Evolutionary conservation across 345 rosid species (phyloP).

Genomic region (Murraya paniculata): DNA sequence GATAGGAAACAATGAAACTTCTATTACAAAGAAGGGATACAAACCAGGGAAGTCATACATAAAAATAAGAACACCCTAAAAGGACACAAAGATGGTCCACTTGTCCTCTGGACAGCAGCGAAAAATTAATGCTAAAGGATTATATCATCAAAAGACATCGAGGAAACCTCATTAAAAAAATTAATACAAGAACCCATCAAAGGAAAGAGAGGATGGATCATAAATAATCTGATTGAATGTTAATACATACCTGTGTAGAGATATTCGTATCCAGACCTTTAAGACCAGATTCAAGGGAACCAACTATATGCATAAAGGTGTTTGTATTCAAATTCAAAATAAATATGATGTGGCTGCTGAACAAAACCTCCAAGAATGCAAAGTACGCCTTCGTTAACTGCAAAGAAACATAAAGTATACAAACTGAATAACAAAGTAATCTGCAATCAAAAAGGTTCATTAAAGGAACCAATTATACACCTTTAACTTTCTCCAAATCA

Average conservation of each 20-base stretch:
- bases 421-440: not conserved
- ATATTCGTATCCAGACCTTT: conserved; percentile 89
- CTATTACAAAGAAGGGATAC: not conserved
- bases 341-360: conserved; percentile 69
- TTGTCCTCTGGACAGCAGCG: not conserved
- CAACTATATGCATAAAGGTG: conserved; percentile 87
- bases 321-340: conserved; percentile 77
- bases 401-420: conserved; percentile 23
- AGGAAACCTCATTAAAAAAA: not conserved
- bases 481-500: not conserved
- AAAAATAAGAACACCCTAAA: not conserved
- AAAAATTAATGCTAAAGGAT: not conserved
- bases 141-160: not conserved
- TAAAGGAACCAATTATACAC: not conserved
- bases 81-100: not conserved
- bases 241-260: conserved; percentile 76
- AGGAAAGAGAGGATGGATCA: not conserved
- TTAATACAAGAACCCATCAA: not conserved
- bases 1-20: not conserved
- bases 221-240: not conserved
- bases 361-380: conserved; percentile 87
- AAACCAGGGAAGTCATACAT: not conserved
- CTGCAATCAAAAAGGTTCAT: not conserved
- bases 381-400: conserved; percentile 98
- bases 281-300: conserved; percentile 97